Base-by-base conservation (phyloP, 129 eudicot genomes). In the Heracleum sosnowskyi region DNA sequence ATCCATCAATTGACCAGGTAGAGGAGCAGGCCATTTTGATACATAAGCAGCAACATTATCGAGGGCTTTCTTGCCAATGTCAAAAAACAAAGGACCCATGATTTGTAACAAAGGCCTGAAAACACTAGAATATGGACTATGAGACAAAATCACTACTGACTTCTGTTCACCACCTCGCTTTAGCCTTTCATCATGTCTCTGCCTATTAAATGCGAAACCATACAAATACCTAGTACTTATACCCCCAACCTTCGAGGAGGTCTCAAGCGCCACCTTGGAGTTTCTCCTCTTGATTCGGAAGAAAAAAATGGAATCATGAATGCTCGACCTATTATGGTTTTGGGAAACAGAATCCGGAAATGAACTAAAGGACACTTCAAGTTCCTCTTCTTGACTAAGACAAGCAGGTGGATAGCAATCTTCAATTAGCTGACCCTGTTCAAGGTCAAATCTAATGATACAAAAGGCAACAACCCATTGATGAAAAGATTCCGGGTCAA, bases 281-380 rank as follows among this genome's bases (percentile, higher is more conserved):
- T 31, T 75, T 31, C 83, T 87, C 53, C 86, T 84, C 77, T 92
- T 87, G 31, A 82, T 84, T 81, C 99, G 86, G 75, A 95, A 95
- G 89, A 95, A 95, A 86, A 95, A 92, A 82, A 95, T 92, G 76
- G 91, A 87, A 66, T 95, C 99, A 81, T 92, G 97, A 79, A 92
- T 92, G 89, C 97, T 92, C 36, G 96, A 95, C 33, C 93, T 89
- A 53, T 92, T 92, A 82, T 95, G 97, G 78, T 92, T 82, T 79
- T 92, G 99, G 33, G 99, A 95, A 79, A 95, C 97, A 39, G 99
- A 95, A 92, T 95, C 99, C 15, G 99, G 99, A 70, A 95, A 95
- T 20, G 99, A 95, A 82, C 88, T 95, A 77, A 90, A 92, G 41
- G 97, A 92, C 55, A 91, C 84, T 79, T 85, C 99, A 35, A 95